Conservation (phyloP, 805 yeast species). For the Lipomyces chichibuensis region DNA sequence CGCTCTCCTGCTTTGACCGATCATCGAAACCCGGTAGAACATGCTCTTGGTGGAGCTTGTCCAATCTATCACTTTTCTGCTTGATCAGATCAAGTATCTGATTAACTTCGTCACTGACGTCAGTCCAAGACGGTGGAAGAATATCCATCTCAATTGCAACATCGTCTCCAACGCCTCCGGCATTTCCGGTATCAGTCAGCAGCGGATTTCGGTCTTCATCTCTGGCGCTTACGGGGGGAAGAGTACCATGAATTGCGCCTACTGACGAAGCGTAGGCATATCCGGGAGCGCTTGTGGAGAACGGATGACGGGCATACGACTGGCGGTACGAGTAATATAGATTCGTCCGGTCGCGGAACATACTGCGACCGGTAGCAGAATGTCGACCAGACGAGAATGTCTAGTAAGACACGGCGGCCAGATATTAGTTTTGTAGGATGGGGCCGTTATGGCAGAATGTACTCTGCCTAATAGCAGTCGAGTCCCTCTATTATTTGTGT, state of each 20-base stretch:
- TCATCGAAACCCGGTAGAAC: constrained; percentile 88
- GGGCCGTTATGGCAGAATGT: neutral
- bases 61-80: constrained; percentile 60
- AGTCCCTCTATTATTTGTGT: too few species aligned
- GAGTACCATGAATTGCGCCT: constrained; percentile 8
- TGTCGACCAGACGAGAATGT: neutral
- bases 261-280: constrained; percentile 16
- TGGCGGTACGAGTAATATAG: constrained; percentile 84
- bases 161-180: constrained; percentile 25
- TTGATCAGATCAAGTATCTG: constrained; percentile 58
- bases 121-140: constrained; percentile 78
- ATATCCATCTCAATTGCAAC: constrained; percentile 61
- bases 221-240: neutral
- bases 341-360: constrained; percentile 96
- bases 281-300: constrained; percentile 26
- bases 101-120: constrained; percentile 72
- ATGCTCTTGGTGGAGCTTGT: constrained; percentile 74
- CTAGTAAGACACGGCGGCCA: neutral
- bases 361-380: constrained; percentile 39
- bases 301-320: constrained; percentile 73
- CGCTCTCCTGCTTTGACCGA: constrained; percentile 69
- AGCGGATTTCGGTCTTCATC: constrained; percentile 45
- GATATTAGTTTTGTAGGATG: neutral
- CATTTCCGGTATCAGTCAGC: constrained; percentile 48
- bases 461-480: neutral